Evolutionary conservation across 2,329 filamentous ascomycete genomes (phyloP).

Genomic region (Epichloe scottii): DNA sequence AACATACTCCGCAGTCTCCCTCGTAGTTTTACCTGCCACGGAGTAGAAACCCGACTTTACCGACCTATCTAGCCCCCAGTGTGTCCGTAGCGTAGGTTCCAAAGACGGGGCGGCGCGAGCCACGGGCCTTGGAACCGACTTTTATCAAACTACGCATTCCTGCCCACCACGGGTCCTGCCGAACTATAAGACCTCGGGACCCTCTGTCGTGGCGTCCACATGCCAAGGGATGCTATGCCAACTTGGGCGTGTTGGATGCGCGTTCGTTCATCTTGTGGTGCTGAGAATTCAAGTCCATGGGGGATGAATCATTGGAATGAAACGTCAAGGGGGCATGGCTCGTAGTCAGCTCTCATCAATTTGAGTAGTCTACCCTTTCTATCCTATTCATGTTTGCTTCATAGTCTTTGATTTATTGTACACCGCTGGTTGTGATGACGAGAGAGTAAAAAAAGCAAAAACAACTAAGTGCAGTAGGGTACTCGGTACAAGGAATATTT

Average conservation of each 20-base stretch:
- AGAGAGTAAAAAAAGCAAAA: background rate
- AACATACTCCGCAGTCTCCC: too few relatives aligned
- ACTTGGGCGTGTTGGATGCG: too few relatives aligned
- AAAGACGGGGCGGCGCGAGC: background rate
- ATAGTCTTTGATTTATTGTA: background rate
- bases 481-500: background rate
- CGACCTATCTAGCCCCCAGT: background rate
- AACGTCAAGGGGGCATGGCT: too few relatives aligned
- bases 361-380: background rate
- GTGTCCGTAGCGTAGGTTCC: background rate
- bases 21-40: too few relatives aligned
- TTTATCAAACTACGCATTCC: background rate
- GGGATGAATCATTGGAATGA: too few relatives aligned
- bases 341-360: background rate
- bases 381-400: background rate
- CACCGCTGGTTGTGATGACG: background rate
- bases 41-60: too few relatives aligned
- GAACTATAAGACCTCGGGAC: background rate
- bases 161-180: conserved; percentile 14
- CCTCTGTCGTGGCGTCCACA: too few relatives aligned
- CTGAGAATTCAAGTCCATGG: too few relatives aligned
- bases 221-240: too few relatives aligned
- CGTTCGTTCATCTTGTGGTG: too few relatives aligned
- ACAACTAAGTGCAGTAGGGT: background rate
- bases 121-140: background rate